A percentile compares a stretch with the other conserved stretches of the same genome.
Evolutionary conservation across 192 early-diverging fungal species (phyloP).

Genomic region (Rhizophlyctis rosea): DNA sequence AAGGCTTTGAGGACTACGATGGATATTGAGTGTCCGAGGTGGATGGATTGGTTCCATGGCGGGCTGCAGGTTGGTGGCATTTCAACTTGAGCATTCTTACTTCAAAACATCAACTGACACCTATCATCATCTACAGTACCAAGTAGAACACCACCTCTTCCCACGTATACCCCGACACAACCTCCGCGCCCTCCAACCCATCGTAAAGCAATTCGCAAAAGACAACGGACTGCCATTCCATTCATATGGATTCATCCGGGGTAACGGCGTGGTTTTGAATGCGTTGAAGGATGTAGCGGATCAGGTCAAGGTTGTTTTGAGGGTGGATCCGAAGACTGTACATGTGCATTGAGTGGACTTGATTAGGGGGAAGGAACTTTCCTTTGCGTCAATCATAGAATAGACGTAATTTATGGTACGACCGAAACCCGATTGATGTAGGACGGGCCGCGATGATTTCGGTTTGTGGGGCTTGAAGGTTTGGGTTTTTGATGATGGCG

Average conservation of each 20-base stretch:
- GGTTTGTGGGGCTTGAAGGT: too few relatives aligned
- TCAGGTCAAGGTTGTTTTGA: slow-evolving; percentile 45
- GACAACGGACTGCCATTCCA: slow-evolving; percentile 75
- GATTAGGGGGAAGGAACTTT: too few relatives aligned
- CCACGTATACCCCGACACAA: slow-evolving; percentile 92
- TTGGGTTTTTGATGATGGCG: too few relatives aligned
- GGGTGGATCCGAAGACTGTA: slow-evolving; percentile 2
- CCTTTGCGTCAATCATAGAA: too few relatives aligned
- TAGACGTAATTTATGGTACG: too few relatives aligned
- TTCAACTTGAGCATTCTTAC: not conserved
- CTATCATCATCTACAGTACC: slow-evolving; percentile 55
- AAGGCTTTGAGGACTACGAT: slow-evolving; percentile 89
- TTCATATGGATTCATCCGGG: slow-evolving; percentile 76
- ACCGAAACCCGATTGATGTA: too few relatives aligned
- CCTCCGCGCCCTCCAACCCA: slow-evolving; percentile 64
- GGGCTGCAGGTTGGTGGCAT: slow-evolving; percentile 65
- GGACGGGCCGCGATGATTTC: too few relatives aligned
- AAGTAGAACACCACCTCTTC: slow-evolving; percentile 94
- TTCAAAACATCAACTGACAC: not conserved
- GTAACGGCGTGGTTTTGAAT: slow-evolving; percentile 73
- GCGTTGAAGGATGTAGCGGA: slow-evolving; percentile 75
- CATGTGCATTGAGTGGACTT: slow-evolving; percentile 5
- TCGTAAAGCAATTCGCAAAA: slow-evolving; percentile 70
- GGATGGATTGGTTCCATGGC: slow-evolving; percentile 98
- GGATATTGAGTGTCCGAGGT: slow-evolving; percentile 92